Percentiles rank a stretch among this genome's conserved stretches.
These are phyloP conservation scores for Plasmodium gonderi DNA, from an alignment of 169 alveolate species.

Conservation along the genomic window DNA sequence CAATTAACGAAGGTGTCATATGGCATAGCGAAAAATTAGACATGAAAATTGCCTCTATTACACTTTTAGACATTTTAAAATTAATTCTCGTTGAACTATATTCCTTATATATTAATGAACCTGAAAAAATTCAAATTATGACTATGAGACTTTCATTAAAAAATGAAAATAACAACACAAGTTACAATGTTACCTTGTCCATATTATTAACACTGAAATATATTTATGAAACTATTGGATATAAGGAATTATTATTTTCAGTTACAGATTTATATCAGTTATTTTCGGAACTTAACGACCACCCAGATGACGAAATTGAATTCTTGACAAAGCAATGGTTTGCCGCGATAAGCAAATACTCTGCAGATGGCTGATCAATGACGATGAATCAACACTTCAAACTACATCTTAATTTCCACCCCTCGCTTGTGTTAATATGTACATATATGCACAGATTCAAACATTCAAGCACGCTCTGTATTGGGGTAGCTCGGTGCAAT, in stretches of 20 bases:
- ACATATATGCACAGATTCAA: no score
- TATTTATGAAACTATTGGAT: conserved; percentile 64
- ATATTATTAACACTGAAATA: conserved; percentile 51
- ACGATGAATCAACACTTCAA: neutral
- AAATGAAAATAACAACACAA: conserved; percentile 39
- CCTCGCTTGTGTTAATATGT: no score
- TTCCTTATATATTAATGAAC: conserved; percentile 45
- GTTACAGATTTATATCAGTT: conserved; percentile 59
- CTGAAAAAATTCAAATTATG: conserved; percentile 61
- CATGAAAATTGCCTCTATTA: neutral
- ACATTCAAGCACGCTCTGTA: no score
- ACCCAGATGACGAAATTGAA: conserved; percentile 74
- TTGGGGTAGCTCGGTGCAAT: no score
- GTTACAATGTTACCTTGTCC: conserved; percentile 25
- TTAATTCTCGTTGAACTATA: conserved; percentile 34
- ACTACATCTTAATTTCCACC: no score
- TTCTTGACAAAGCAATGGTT: conserved; percentile 51
- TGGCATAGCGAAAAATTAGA: conserved; percentile 20
- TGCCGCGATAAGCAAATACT: conserved; percentile 13
- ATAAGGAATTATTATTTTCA: conserved; percentile 31
- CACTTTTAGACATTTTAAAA: conserved; percentile 27
- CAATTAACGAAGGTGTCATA: conserved; percentile 22
- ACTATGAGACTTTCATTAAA: conserved; percentile 71
- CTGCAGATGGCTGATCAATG: conserved; percentile 1
- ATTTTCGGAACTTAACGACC: conserved; percentile 58